Conservation (phyloP, 1,284 basidiomycete genomes). For the Ceratobasidium sp. region DNA sequence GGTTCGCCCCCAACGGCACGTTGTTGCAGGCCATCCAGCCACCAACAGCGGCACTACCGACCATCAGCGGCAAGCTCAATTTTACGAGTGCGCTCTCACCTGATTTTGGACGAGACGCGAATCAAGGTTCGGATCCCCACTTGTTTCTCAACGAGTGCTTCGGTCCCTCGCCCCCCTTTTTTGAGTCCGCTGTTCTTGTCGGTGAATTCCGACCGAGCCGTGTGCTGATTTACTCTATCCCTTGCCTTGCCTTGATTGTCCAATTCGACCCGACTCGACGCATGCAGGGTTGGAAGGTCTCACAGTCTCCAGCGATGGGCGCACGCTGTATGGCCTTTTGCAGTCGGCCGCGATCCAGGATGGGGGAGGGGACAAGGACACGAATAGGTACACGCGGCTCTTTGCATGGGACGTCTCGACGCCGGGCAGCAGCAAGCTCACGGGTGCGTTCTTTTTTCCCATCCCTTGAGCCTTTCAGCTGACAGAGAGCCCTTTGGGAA, state of each 20-base stretch:
- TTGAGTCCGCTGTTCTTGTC: slow-evolving; percentile 5
- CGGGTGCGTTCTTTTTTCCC: slow-evolving; percentile 51
- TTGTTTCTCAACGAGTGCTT: slow-evolving; percentile 31
- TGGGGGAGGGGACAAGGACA: slow-evolving; percentile 62
- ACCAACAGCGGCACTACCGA: slow-evolving; percentile 65
- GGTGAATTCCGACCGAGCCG: background rate
- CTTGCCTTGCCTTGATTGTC: background rate
- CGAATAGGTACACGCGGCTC: slow-evolving; percentile 65
- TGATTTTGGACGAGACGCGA: slow-evolving; percentile 61
- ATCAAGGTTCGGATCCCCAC: slow-evolving; percentile 58
- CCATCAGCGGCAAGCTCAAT: slow-evolving; percentile 62
- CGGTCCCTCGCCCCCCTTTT: slow-evolving; percentile 17
- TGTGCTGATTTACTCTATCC: slow-evolving; percentile 8
- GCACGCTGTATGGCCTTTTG: slow-evolving; percentile 68
- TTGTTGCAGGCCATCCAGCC: slow-evolving; percentile 70
- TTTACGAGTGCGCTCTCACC: slow-evolving; percentile 67
- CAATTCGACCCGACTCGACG: slow-evolving; percentile 1
- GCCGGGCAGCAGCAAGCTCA: slow-evolving; percentile 47
- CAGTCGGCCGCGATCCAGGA: slow-evolving; percentile 75
- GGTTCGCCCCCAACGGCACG: slow-evolving; percentile 60
- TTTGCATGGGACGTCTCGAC: slow-evolving; percentile 65
- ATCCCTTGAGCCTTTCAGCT: slow-evolving; percentile 5
- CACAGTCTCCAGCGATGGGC: slow-evolving; percentile 63
- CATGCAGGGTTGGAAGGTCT: slow-evolving; percentile 69
- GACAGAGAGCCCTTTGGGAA: slow-evolving; percentile 3